A percentile compares a stretch with the other conserved stretches of the same genome.
phyloP scores from a whole-genome alignment of 179 eudicot genomes.

The Heliamphora ciliata region DNA sequence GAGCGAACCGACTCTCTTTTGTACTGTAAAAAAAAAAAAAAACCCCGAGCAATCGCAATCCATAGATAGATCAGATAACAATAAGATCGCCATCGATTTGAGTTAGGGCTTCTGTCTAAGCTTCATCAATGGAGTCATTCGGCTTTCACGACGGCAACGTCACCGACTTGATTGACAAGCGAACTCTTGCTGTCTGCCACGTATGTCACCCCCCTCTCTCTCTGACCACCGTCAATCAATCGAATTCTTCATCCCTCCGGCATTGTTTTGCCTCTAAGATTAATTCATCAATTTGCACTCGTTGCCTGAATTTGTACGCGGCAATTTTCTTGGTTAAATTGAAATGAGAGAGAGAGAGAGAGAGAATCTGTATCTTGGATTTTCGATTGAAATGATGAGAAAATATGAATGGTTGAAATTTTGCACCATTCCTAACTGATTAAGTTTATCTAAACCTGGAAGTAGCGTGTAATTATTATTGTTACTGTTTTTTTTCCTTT shows the following conservation, averaged over 20 bases:
- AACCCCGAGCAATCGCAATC: neutral
- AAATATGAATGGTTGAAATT: neutral
- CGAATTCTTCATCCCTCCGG: neutral
- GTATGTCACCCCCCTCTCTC: constrained; percentile 25
- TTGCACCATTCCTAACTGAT: constrained; percentile 2
- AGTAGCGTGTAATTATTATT: neutral
- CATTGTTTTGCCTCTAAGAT: neutral
- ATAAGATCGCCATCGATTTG: constrained; percentile 3
- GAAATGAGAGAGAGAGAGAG: neutral
- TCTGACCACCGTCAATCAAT: neutral
- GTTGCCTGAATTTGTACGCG: neutral
- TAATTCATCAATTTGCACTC: too few relatives aligned
- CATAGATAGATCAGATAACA: neutral
- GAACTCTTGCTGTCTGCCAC: constrained; percentile 43
- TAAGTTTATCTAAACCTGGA: neutral
- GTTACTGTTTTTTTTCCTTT: neutral
- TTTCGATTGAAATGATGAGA: neutral
- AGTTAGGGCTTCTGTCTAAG: constrained; percentile 25
- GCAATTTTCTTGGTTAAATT: neutral
- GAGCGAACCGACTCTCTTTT: constrained; percentile 9
- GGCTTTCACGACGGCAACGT: constrained; percentile 66
- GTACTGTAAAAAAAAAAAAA: neutral
- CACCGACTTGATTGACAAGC: constrained; percentile 49
- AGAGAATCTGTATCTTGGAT: neutral
- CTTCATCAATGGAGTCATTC: constrained; percentile 45